These are phyloP conservation scores for Thielaviopsis musarum DNA, from an alignment of 2,329 filamentous ascomycete genomes.

Conservation along the genomic window DNA sequence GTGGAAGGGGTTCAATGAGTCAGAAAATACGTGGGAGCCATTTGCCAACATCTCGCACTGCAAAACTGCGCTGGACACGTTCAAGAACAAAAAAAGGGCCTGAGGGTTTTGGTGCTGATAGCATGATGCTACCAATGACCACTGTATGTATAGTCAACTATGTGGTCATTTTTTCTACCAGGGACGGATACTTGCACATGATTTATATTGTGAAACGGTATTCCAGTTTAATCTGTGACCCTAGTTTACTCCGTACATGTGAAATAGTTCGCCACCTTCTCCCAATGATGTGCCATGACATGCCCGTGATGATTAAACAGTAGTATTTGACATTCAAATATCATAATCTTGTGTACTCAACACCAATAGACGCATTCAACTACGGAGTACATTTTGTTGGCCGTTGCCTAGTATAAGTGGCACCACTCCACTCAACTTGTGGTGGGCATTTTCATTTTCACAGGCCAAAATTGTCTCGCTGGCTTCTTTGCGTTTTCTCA, in stretches of 20 bases:
- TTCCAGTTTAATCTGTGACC: too few relatives aligned
- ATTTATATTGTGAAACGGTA: too few relatives aligned
- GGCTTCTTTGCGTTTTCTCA: neutral
- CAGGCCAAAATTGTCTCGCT: neutral
- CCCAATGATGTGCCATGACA: too few relatives aligned
- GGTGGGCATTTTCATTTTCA: neutral
- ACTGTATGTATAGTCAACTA: neutral
- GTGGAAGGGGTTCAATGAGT: constrained; percentile 30
- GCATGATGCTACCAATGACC: neutral
- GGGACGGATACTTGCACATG: neutral
- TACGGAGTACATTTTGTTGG: neutral
- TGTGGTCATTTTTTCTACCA: neutral
- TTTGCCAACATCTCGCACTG: constrained; percentile 28
- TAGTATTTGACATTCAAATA: too few relatives aligned
- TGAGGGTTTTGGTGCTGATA: neutral
- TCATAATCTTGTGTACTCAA: too few relatives aligned
- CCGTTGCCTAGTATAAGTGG: neutral
- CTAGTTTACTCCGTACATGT: too few relatives aligned
- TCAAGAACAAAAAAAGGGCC: constrained; percentile 17
- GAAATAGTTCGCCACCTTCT: too few relatives aligned
- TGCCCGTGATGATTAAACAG: too few relatives aligned
- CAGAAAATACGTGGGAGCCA: constrained; percentile 38
- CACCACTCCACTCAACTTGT: neutral
- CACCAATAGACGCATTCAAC: too few relatives aligned
- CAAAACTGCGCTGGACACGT: constrained; percentile 20